phyloP scores from a whole-genome alignment of 2,329 filamentous ascomycete genomes.

The Microdochium bolleyi region DNA sequence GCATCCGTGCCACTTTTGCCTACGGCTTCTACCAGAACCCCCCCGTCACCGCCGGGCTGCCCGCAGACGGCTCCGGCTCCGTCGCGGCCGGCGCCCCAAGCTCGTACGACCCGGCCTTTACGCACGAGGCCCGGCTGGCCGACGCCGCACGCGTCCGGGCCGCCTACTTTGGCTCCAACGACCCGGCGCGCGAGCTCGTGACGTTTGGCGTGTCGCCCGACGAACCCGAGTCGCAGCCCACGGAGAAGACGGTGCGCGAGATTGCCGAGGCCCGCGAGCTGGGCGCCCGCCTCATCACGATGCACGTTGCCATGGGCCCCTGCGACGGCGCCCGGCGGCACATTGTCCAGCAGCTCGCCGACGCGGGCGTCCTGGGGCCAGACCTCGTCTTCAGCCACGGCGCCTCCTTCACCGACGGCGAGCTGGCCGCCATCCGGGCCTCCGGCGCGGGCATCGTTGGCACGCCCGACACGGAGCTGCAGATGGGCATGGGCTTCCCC shows the following conservation, averaged over 20 bases:
- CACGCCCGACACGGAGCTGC: neutral
- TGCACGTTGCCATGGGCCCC: neutral
- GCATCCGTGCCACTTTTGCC: slow-evolving; percentile 33
- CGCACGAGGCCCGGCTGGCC: neutral
- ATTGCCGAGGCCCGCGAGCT: slow-evolving; percentile 32
- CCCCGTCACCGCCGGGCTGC: slow-evolving; percentile 33
- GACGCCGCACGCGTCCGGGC: neutral
- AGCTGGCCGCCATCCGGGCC: neutral
- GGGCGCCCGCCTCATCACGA: neutral
- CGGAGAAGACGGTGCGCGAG: slow-evolving; percentile 31
- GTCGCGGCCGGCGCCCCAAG: neutral
- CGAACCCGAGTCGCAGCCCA: slow-evolving; percentile 31
- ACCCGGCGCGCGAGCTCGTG: slow-evolving; percentile 15
- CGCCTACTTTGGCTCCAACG: neutral
- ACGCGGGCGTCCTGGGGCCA: neutral
- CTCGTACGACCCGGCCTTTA: neutral
- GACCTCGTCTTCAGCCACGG: neutral
- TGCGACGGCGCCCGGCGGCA: neutral
- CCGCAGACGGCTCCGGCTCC: slow-evolving; percentile 21
- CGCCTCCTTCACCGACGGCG: neutral
- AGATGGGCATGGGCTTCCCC: neutral
- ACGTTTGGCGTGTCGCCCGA: slow-evolving; percentile 37
- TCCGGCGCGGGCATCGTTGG: neutral
- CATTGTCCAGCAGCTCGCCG: neutral
- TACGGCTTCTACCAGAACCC: slow-evolving; percentile 34